These are phyloP conservation scores for Aspergillus brasiliensis DNA, from an alignment of 2,329 filamentous ascomycete species.

Conservation along the genomic window DNA sequence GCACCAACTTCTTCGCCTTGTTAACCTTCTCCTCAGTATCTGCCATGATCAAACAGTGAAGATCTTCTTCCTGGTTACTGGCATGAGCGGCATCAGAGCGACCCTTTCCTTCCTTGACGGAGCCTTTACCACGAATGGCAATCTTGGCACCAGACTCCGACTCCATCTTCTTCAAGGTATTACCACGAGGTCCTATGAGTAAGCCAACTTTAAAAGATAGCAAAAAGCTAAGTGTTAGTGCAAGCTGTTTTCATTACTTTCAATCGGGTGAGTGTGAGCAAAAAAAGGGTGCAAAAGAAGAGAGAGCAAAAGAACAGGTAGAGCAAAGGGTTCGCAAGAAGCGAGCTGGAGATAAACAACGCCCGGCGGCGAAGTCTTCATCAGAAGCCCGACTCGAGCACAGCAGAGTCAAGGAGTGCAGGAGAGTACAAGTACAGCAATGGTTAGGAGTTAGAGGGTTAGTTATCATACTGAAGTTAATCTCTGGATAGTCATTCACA, in stretches of 20 bases:
- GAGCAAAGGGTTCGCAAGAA: constrained; percentile 44
- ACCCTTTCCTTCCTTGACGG: constrained; percentile 99
- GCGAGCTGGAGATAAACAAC: constrained; percentile 40
- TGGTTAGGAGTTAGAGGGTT: constrained; percentile 89
- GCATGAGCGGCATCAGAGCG: constrained; percentile 98
- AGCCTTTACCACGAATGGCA: constrained; percentile 98
- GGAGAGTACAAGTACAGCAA: constrained; percentile 35
- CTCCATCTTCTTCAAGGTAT: constrained; percentile 99
- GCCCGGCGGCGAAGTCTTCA: constrained; percentile 31
- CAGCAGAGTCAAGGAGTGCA: constrained; percentile 41
- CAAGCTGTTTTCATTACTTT: constrained; percentile 41
- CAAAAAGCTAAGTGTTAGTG: constrained; percentile 89
- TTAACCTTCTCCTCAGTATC: constrained; percentile 99
- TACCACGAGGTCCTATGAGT: constrained; percentile 99
- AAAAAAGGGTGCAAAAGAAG: constrained; percentile 28
- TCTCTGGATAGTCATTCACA: constrained; percentile 99
- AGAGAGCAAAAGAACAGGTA: constrained; percentile 26
- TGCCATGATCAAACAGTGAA: constrained; percentile 99
- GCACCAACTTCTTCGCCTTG: constrained; percentile 97
- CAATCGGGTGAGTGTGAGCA: constrained; percentile 5
- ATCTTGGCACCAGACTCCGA: constrained; percentile 96
- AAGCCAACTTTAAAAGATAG: constrained; percentile 86
- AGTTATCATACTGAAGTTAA: constrained; percentile 99
- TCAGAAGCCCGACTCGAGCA: constrained; percentile 48
- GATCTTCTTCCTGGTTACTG: constrained; percentile 99